Conservation (phyloP, 768 basidiomycete genomes). For the Candolleomyces efflorescens region DNA sequence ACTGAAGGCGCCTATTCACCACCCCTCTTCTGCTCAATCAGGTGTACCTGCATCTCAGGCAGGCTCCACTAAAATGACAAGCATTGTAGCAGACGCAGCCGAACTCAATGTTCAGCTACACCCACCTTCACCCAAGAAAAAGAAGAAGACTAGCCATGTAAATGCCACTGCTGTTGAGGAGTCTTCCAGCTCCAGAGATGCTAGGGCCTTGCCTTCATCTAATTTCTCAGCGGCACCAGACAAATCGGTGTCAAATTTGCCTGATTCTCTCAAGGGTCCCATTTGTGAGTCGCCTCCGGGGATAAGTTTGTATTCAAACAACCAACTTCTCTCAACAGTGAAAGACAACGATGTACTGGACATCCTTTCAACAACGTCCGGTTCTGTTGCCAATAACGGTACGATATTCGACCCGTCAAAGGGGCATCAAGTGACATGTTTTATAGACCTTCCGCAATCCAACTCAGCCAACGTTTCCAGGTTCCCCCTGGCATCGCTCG, state of each 20-base stretch:
- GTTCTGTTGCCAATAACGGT: background rate
- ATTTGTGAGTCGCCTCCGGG: no score
- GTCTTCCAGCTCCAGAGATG: no score
- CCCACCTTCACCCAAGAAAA: conserved; percentile 19
- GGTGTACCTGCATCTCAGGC: background rate
- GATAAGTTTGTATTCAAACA: no score
- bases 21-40: conserved; percentile 15
- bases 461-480: background rate
- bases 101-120: background rate
- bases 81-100: no score
- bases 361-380: background rate
- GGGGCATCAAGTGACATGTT: background rate
- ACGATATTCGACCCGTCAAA: background rate
- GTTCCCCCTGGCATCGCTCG: background rate
- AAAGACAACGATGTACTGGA: background rate
- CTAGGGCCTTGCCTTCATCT: no score
- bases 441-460: background rate
- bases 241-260: no score
- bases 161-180: background rate
- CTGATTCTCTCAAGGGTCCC: no score
- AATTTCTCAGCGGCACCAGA: no score
- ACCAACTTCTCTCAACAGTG: no score
- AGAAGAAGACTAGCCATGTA: conserved; percentile 7
- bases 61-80: no score
- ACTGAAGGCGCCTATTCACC: no score